phyloP scores from a whole-genome alignment of 805 yeast genomes.

The Saccharomyces kudriavzevii region DNA sequence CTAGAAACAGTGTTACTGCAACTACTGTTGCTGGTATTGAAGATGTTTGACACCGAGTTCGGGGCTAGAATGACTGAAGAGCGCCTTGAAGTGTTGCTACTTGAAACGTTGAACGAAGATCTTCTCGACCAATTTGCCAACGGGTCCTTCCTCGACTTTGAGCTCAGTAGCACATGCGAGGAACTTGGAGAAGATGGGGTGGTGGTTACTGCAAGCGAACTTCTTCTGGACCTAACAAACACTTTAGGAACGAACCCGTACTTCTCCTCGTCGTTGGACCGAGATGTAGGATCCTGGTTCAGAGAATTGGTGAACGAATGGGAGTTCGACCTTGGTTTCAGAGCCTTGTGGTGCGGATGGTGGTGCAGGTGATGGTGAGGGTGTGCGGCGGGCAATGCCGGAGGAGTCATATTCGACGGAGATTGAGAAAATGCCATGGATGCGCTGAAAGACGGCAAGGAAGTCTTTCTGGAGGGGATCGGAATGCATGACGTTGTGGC shows the following conservation, averaged over 20 bases:
- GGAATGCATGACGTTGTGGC: not conserved
- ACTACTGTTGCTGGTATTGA: slow-evolving; percentile 5
- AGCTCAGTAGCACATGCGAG: slow-evolving; percentile 14
- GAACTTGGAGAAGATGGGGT: slow-evolving; percentile 8
- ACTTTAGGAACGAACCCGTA: slow-evolving; percentile 31
- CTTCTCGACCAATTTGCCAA: slow-evolving; percentile 24
- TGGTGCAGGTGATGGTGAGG: not conserved
- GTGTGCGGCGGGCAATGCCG: not conserved
- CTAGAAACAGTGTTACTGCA: not conserved
- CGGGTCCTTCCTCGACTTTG: slow-evolving; percentile 29
- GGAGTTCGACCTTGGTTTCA: slow-evolving; percentile 27
- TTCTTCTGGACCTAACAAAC: slow-evolving; percentile 29
- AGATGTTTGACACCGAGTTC: slow-evolving; percentile 12
- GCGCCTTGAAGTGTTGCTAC: slow-evolving; percentile 23
- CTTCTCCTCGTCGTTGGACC: slow-evolving; percentile 20
- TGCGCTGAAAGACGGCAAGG: slow-evolving; percentile 1
- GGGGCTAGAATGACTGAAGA: slow-evolving; percentile 24
- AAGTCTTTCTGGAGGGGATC: not conserved
- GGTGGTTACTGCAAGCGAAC: slow-evolving; percentile 14
- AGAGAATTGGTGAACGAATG: slow-evolving; percentile 18
- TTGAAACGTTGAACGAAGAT: slow-evolving; percentile 24
- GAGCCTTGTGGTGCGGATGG: not conserved
- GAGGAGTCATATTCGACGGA: not conserved
- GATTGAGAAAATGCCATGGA: not conserved
- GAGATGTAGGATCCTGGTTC: not conserved